phyloP scores from a whole-genome alignment of 108 stramenopile species.

The Hondaea fermentalgiana region DNA sequence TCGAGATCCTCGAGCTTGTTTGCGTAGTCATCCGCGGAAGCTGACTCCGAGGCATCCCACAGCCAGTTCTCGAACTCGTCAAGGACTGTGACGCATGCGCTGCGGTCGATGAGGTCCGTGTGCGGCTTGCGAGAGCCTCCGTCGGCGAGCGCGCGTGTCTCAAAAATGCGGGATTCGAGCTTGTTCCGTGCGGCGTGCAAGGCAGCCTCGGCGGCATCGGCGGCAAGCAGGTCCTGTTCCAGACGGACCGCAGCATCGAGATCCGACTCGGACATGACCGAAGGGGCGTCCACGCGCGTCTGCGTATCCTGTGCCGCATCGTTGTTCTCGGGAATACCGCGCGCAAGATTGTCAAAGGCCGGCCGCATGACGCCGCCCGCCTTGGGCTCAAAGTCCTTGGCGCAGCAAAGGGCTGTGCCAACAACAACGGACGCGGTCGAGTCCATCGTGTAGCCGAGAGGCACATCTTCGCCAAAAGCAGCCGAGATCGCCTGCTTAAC shows the following conservation, averaged over 20 bases:
- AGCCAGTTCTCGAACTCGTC: conserved; percentile 24
- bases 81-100: not conserved
- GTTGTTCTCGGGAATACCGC: not conserved
- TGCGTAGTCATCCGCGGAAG: not conserved
- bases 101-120: not conserved
- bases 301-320: not conserved
- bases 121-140: not conserved
- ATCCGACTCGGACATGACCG: not conserved
- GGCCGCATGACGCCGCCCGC: not conserved
- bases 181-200: conserved; percentile 15
- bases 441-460: conserved; percentile 9
- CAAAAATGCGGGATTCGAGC: conserved; percentile 20
- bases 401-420: not conserved
- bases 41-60: not conserved
- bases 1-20: not conserved
- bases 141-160: not conserved
- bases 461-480: not conserved
- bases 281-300: not conserved
- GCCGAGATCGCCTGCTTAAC: conserved; percentile 2
- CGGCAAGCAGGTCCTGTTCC: not conserved
- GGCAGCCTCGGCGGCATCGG: not conserved
- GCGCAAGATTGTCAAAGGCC: conserved; percentile 8
- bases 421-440: not conserved
- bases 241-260: not conserved
- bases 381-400: conserved; percentile 1